Conservation (phyloP, 208 protist species). For the Wallacemonas sp. region DNA sequence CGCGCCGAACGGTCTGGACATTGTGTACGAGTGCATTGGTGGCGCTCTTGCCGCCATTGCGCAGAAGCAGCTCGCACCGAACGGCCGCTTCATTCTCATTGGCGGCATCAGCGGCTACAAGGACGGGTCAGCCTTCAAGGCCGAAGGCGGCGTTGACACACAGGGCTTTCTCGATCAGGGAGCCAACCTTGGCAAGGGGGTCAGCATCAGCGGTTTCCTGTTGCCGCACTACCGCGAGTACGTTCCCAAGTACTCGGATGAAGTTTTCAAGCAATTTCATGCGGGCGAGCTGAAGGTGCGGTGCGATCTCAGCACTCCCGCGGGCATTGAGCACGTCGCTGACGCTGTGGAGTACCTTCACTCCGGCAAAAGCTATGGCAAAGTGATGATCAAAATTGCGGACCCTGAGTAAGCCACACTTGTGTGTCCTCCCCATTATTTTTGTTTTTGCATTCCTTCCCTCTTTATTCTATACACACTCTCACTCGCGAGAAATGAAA, state of each 20-base stretch:
- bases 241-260: slow-evolving; percentile 29
- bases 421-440: not conserved
- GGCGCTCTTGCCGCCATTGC: slow-evolving; percentile 33
- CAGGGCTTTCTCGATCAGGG: slow-evolving; percentile 3
- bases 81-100: slow-evolving; percentile 45
- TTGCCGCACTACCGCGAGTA: slow-evolving; percentile 28
- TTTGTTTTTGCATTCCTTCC: not conserved
- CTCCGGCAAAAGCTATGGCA: slow-evolving; percentile 38
- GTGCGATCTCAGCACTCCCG: slow-evolving; percentile 20
- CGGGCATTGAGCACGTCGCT: slow-evolving; percentile 29
- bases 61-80: slow-evolving; percentile 33
- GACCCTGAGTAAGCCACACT: slow-evolving; percentile 7
- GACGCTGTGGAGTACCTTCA: slow-evolving; percentile 39
- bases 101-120: slow-evolving; percentile 47
- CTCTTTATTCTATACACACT: not conserved
- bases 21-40: slow-evolving; percentile 62
- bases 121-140: slow-evolving; percentile 23
- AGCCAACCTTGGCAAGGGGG: slow-evolving; percentile 1
- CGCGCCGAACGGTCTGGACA: slow-evolving; percentile 47
- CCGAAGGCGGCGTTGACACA: slow-evolving; percentile 12
- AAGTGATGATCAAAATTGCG: slow-evolving; percentile 30
- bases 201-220: slow-evolving; percentile 31
- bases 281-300: slow-evolving; percentile 21
- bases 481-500: not conserved
- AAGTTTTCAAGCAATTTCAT: slow-evolving; percentile 25